Evolutionary conservation across 306 rosid species (phyloP).

Genomic region (Nissolia schottii): DNA sequence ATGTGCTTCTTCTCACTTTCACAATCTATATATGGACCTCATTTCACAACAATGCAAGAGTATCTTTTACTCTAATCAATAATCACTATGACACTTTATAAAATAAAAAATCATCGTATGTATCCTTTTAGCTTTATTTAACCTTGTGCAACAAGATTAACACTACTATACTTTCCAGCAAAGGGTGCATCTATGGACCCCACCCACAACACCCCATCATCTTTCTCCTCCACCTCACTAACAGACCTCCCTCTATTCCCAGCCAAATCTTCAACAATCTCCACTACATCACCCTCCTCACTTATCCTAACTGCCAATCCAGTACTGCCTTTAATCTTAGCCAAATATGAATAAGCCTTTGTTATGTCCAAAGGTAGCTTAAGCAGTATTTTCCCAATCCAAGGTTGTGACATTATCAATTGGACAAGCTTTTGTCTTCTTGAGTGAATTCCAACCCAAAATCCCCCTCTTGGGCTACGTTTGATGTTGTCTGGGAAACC

Average conservation of each 20-base stretch:
- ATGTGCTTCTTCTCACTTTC: too few species aligned
- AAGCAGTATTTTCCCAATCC: constrained; percentile 48
- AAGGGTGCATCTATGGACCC: constrained; percentile 60
- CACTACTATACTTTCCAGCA: constrained; percentile 41
- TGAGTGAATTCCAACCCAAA: constrained; percentile 73
- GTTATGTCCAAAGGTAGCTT: constrained; percentile 46
- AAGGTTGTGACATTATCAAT: constrained; percentile 42
- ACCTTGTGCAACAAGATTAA: not conserved
- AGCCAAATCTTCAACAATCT: constrained; percentile 36
- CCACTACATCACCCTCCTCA: constrained; percentile 57
- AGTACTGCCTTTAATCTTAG: constrained; percentile 35
- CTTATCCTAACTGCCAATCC: constrained; percentile 64
- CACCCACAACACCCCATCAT: constrained; percentile 71
- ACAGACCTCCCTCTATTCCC: constrained; percentile 41
- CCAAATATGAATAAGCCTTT: constrained; percentile 37
- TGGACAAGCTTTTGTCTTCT: constrained; percentile 31
- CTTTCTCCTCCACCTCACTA: constrained; percentile 65
- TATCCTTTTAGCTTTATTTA: not conserved
- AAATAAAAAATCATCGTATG: not conserved
- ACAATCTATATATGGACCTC: not conserved
- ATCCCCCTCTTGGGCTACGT: constrained; percentile 68
- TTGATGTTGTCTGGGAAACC: constrained; percentile 87
- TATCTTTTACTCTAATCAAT: not conserved
- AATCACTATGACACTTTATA: not conserved
- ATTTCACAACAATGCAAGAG: not conserved